These are phyloP conservation scores for Apocynum venetum DNA, from an alignment of 257 asterid species.

Conservation along the genomic window DNA sequence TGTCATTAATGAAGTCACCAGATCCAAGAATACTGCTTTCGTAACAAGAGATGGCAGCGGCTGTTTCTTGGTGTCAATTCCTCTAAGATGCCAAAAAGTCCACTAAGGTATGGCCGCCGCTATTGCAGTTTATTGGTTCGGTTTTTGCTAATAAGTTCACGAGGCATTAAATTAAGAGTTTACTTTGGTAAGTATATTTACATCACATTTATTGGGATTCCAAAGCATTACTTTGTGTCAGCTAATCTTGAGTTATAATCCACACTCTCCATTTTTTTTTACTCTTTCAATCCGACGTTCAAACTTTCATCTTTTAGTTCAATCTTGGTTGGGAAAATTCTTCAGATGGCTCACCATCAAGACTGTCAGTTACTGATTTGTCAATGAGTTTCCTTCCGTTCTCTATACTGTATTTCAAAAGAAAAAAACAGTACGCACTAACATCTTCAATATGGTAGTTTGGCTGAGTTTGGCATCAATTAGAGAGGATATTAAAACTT, in stretches of 20 bases:
- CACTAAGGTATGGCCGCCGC: slow-evolving; percentile 5
- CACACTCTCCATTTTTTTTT: background rate
- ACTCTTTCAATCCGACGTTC: too few species aligned
- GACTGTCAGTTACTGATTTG: too few species aligned
- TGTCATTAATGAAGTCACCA: slow-evolving; percentile 12
- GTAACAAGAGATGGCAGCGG: slow-evolving; percentile 16
- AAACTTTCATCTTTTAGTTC: too few species aligned
- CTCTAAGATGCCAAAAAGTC: slow-evolving; percentile 6
- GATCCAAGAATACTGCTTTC: slow-evolving; percentile 41
- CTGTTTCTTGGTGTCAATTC: background rate
- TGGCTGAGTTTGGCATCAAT: background rate
- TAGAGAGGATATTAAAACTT: background rate
- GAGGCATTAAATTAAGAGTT: slow-evolving; percentile 9
- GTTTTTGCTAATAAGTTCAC: background rate
- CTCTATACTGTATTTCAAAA: too few species aligned
- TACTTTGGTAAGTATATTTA: background rate
- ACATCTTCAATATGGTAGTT: background rate
- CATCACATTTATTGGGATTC: slow-evolving; percentile 21
- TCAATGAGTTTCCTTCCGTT: too few species aligned
- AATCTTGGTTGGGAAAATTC: too few species aligned
- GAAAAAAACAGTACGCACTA: too few species aligned
- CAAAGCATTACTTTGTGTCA: slow-evolving; percentile 4
- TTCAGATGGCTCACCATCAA: too few species aligned
- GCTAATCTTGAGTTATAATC: slow-evolving; percentile 1
- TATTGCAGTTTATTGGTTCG: background rate